Base-by-base conservation (phyloP, 2,329 filamentous ascomycete genomes). In the Fusarium virguliforme region DNA sequence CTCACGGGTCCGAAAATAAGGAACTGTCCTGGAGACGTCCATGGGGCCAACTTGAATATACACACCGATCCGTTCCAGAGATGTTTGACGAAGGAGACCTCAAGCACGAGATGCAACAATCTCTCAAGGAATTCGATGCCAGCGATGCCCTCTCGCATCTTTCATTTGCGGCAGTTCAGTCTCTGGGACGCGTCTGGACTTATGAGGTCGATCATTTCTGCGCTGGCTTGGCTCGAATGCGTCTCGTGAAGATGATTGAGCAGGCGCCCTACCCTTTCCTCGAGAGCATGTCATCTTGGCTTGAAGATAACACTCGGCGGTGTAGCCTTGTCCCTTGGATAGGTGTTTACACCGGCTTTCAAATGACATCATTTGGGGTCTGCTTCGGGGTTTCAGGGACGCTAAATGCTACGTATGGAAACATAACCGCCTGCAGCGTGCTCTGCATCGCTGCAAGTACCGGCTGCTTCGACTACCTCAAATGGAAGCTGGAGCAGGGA, bases 61-160 rank as follows among this genome's bases (percentile, higher is more conserved):
- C 55, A 1, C 55, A 63, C 10, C 12, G 61, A 37, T 63, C 61
- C 8, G 50, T 63, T 26, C 46, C 55, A 5, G 55, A 63, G 2
- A 60, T 63, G 37, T 48, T 63, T 15, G 22, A 10, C 0, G 40
- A 38, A 13, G n/a, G 15, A n/a, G 24, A 22, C 13, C 10, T 37
- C 0, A 37, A 24, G 6, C 6, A 8, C 15, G 43, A 35, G 1
- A 60, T 63, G 15, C n/a, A 60, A 1, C n/a, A 13, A 30, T 5
- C 13, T 9, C 32, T 60, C 0, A 2, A 22, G 1, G 15, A 4
- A 3, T 60, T 63, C 1, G 8, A 60, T 12, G 24, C 13, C 1
- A 6, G 32, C 4, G 30, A 60, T 1, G 35, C 55, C 8, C 32
- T 60, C 6, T 53, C 46, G 1, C 12, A 60, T 7, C 24, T 51